Evolutionary conservation across 1,139 yeast genomes (phyloP).

Genomic region (Blastobotrys buckinghamii): DNA sequence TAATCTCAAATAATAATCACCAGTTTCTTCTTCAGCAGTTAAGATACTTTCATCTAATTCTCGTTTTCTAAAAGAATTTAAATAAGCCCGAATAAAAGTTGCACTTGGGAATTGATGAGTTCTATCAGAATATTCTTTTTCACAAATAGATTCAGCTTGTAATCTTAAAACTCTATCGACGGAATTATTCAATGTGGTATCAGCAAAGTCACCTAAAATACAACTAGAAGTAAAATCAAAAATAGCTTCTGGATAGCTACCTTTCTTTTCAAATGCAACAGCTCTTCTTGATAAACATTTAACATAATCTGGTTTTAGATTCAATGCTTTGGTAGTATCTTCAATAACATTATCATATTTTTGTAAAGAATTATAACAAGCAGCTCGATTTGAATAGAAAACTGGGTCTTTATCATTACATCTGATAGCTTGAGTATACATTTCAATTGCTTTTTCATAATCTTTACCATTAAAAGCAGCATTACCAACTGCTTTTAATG

Average conservation of each 20-base stretch:
- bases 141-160: conserved; percentile 45
- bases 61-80: conserved; percentile 57
- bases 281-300: conserved; percentile 72
- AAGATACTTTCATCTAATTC: conserved; percentile 33
- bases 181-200: conserved; percentile 69
- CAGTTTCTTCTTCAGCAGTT: conserved; percentile 50
- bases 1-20: conserved; percentile 58
- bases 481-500: conserved; percentile 89
- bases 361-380: conserved; percentile 81
- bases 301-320: conserved; percentile 80
- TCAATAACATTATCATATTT: conserved; percentile 78
- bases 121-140: conserved; percentile 49
- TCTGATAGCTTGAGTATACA: conserved; percentile 70
- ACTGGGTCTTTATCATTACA: conserved; percentile 72
- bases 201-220: conserved; percentile 48
- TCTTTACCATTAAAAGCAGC: conserved; percentile 65
- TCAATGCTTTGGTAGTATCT: conserved; percentile 81
- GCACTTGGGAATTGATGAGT: conserved; percentile 72
- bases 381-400: conserved; percentile 90
- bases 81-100: conserved; percentile 77
- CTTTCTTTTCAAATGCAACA: conserved; percentile 79
- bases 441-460: conserved; percentile 65
- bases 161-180: conserved; percentile 83
- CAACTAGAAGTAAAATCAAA: conserved; percentile 77
- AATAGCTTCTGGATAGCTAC: conserved; percentile 76